phyloP scores from a whole-genome alignment of 139 green algal genomes.

The Spirogloea muscicola region DNA sequence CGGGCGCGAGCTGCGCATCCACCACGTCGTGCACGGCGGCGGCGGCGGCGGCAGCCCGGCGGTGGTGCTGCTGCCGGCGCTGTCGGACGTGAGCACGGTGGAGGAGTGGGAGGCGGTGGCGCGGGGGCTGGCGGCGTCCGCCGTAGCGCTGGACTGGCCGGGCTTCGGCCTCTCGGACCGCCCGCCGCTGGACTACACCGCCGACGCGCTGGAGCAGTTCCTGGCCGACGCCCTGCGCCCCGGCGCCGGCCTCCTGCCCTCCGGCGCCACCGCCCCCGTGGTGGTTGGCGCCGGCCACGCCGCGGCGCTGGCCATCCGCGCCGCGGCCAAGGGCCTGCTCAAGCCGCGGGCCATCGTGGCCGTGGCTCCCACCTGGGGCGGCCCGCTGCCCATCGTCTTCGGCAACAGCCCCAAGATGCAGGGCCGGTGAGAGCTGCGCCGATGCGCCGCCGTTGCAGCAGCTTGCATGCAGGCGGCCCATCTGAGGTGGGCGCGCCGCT shows the following conservation, averaged over 20 bases:
- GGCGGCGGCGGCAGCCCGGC: too few species aligned
- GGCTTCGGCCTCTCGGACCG: conserved; percentile 24
- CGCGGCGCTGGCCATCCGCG: background rate
- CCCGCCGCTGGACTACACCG: conserved; percentile 16
- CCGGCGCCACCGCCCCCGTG: background rate
- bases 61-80: conserved; percentile 20
- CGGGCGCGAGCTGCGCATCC: too few species aligned
- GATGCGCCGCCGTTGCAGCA: background rate
- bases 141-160: conserved; percentile 24
- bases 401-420: conserved; percentile 15
- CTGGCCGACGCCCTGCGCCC: too few species aligned
- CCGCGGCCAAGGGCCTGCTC: background rate
- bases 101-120: conserved; percentile 25
- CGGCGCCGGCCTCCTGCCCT: too few species aligned
- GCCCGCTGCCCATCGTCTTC: conserved; percentile 33
- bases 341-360: conserved; percentile 7
- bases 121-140: background rate
- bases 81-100: conserved; percentile 34
- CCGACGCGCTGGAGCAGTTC: conserved; percentile 25
- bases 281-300: conserved; percentile 26
- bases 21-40: too few species aligned
- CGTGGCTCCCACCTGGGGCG: conserved; percentile 31
- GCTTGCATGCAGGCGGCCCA: too few species aligned
- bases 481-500: too few species aligned
- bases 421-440: background rate